Conservation (phyloP, 768 basidiomycete species). For the Fibroporia radiculosa region DNA sequence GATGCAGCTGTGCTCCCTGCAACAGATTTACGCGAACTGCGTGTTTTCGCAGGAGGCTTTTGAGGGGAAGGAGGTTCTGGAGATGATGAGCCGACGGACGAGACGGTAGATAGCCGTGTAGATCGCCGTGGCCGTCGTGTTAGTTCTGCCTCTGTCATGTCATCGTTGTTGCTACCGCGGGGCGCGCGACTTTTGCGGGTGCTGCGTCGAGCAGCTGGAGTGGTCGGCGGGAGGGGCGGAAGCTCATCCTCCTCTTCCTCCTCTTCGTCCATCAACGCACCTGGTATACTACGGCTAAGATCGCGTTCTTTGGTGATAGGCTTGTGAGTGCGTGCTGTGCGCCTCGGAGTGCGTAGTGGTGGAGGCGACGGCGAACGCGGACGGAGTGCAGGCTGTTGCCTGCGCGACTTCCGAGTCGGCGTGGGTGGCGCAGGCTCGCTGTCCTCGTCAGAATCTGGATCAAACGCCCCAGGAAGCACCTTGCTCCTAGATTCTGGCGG, state of each 20-base stretch:
- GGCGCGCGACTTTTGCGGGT: conserved; percentile 15
- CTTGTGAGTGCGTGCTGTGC: conserved; percentile 5
- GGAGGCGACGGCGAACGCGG: conserved; percentile 4
- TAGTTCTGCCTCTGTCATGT: conserved; percentile 19
- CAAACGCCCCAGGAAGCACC: conserved; percentile 40
- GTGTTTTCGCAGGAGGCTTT: conserved; percentile 11
- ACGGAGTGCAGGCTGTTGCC: conserved; percentile 1
- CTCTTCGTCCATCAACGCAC: conserved; percentile 23
- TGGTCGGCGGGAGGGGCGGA: conserved; percentile 25
- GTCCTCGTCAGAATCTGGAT: conserved; percentile 32
- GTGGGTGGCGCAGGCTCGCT: conserved; percentile 5
- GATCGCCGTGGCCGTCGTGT: conserved; percentile 26
- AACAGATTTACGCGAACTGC: conserved; percentile 9
- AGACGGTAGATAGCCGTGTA: conserved; percentile 29
- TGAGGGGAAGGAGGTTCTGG: conserved; percentile 22
- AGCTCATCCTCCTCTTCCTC: conserved; percentile 24
- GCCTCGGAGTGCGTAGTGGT: conserved; percentile 5
- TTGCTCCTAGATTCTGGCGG: conserved; percentile 3
- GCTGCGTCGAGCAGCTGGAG: conserved; percentile 14
- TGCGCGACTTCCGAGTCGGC: conserved; percentile 1
- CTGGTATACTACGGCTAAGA: conserved; percentile 20
- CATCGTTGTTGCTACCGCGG: conserved; percentile 8
- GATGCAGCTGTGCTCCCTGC: conserved; percentile 12
- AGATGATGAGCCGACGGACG: conserved; percentile 22
- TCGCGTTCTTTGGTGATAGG: conserved; percentile 7